phyloP scores from a whole-genome alignment of 768 basidiomycete genomes.

The Lactarius quietus region DNA sequence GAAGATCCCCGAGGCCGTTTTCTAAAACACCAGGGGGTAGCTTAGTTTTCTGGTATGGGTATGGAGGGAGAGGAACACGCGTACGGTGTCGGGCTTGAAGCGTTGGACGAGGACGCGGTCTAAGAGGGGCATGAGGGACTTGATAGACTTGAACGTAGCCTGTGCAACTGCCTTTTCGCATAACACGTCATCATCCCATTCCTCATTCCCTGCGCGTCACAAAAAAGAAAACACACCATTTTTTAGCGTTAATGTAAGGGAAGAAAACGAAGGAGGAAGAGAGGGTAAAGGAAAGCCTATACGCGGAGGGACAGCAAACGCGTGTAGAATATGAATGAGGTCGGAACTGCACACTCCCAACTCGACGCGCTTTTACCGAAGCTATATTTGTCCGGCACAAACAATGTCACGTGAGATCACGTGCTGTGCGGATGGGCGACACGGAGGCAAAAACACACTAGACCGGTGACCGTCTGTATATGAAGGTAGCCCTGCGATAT shows the following conservation, averaged over 20 bases:
- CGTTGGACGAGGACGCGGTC: constrained; percentile 97
- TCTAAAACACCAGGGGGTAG: constrained; percentile 56
- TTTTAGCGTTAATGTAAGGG: not conserved
- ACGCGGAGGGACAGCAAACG: not conserved
- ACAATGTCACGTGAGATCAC: not conserved
- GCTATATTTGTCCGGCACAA: constrained; percentile 9
- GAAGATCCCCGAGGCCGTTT: constrained; percentile 97
- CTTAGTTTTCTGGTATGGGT: too few species aligned
- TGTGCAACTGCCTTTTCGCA: constrained; percentile 62
- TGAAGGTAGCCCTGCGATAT: too few species aligned
- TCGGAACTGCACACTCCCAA: not conserved
- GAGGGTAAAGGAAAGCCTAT: not conserved
- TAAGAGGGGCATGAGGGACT: constrained; percentile 81
- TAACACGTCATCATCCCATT: not conserved
- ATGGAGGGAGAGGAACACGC: too few species aligned
- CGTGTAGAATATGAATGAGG: not conserved
- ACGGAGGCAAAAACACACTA: too few species aligned
- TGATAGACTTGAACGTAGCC: constrained; percentile 95
- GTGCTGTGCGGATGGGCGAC: not conserved
- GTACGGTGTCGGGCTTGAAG: constrained; percentile 92
- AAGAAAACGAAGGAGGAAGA: not conserved
- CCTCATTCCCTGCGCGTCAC: not conserved
- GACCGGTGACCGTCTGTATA: too few species aligned
- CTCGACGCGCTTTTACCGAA: not conserved
- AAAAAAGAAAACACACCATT: not conserved